Conservation (phyloP, 2,329 filamentous ascomycete genomes). For the Hymenoscyphus fraxineus region DNA sequence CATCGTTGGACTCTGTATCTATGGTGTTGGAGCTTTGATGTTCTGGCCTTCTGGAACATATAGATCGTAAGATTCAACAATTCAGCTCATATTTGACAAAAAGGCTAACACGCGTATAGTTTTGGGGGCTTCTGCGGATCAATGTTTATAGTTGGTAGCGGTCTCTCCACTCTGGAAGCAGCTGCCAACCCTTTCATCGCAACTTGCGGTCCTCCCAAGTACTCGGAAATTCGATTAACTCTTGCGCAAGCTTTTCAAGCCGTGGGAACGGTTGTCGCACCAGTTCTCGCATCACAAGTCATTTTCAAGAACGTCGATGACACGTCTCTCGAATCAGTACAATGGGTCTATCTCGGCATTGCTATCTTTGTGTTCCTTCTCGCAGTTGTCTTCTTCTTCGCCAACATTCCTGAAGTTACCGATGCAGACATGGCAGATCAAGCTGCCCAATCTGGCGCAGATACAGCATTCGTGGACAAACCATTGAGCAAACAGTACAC, state of each 20-base stretch:
- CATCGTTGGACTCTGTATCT: slow-evolving; percentile 70
- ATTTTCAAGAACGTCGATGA: slow-evolving; percentile 56
- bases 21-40: slow-evolving; percentile 71
- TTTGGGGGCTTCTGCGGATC: slow-evolving; percentile 31
- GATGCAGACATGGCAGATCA: slow-evolving; percentile 51
- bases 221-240: slow-evolving; percentile 70
- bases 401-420: slow-evolving; percentile 56
- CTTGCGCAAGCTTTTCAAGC: slow-evolving; percentile 73
- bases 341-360: slow-evolving; percentile 80
- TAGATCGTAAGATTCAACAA: slow-evolving; percentile 22
- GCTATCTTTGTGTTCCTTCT: slow-evolving; percentile 69
- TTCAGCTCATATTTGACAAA: too few relatives aligned
- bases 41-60: slow-evolving; percentile 75
- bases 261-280: slow-evolving; percentile 68
- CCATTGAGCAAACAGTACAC: slow-evolving; percentile 40
- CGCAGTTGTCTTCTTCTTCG: slow-evolving; percentile 64
- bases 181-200: slow-evolving; percentile 70
- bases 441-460: slow-evolving; percentile 24
- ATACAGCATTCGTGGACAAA: slow-evolving; percentile 24
- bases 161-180: slow-evolving; percentile 72
- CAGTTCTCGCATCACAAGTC: slow-evolving; percentile 65
- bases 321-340: slow-evolving; percentile 62
- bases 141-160: slow-evolving; percentile 68
- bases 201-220: slow-evolving; percentile 69
- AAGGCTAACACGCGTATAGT: slow-evolving; percentile 9